Conservation (phyloP, 768 basidiomycete species). For the Termitomyces sp. region DNA sequence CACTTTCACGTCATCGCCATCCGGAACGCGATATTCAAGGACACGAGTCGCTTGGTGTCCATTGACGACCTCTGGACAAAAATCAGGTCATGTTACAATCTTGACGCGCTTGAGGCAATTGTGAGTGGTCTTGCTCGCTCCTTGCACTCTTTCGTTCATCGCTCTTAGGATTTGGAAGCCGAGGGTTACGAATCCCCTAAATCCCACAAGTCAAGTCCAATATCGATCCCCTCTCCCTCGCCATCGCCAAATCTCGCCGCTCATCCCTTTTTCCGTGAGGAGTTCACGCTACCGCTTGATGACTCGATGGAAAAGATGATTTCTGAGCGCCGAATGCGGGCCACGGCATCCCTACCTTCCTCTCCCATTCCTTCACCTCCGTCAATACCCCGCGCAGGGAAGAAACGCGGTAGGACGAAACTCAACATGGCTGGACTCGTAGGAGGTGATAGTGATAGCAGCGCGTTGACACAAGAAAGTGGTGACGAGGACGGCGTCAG, state of each 20-base stretch:
- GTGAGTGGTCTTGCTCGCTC: conserved; percentile 32
- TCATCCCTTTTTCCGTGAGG: conserved; percentile 72
- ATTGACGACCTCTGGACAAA: conserved; percentile 73
- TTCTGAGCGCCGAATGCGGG: conserved; percentile 55
- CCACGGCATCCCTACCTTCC: conserved; percentile 58
- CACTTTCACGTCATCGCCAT: conserved; percentile 80
- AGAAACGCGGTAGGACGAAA: conserved; percentile 44
- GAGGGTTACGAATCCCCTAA: conserved; percentile 37
- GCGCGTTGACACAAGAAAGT: conserved; percentile 77
- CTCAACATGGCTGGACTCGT: conserved; percentile 69
- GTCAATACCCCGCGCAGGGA: conserved; percentile 22
- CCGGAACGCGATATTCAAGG: conserved; percentile 62
- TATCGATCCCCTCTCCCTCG: conserved; percentile 57
- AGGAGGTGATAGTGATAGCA: conserved; percentile 79
- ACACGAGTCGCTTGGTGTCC: conserved; percentile 56
- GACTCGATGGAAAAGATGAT: conserved; percentile 55
- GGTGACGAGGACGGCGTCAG: conserved; percentile 62
- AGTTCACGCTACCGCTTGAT: conserved; percentile 60
- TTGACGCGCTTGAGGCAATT: conserved; percentile 68
- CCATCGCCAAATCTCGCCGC: conserved; percentile 60
- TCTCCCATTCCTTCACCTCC: conserved; percentile 45
- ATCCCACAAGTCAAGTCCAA: conserved; percentile 37
- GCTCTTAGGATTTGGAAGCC: conserved; percentile 34
- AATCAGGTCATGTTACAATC: conserved; percentile 61
- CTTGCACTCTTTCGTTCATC: conserved; percentile 7